A percentile compares a stretch with the other conserved stretches of the same genome.
Conservation (phyloP, 1,284 basidiomycete species). For the Ganoderma leucocontextum region DNA sequence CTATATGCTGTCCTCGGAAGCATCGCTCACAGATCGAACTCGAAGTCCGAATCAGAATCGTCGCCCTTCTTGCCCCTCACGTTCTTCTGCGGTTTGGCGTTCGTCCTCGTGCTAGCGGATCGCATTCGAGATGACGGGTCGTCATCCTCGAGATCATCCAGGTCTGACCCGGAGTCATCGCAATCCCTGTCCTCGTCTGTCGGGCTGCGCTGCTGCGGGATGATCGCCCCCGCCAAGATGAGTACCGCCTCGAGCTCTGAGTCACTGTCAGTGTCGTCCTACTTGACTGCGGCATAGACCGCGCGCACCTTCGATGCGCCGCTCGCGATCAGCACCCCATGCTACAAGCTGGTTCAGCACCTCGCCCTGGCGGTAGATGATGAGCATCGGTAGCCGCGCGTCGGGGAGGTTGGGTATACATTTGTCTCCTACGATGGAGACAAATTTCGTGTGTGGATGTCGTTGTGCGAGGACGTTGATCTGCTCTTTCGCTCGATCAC, state of each 20-base stretch:
- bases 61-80: slow-evolving; percentile 60
- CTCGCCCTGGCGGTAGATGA: slow-evolving; percentile 93
- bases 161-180: slow-evolving; percentile 47
- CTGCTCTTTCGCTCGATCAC: slow-evolving; percentile 79
- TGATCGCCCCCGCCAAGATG: slow-evolving; percentile 66
- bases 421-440: slow-evolving; percentile 94
- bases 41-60: slow-evolving; percentile 77
- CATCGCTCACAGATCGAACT: slow-evolving; percentile 66
- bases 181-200: slow-evolving; percentile 41
- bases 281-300: background rate
- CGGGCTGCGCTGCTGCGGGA: slow-evolving; percentile 54
- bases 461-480: slow-evolving; percentile 79
- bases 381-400: slow-evolving; percentile 88
- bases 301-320: slow-evolving; percentile 79
- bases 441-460: slow-evolving; percentile 94
- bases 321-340: slow-evolving; percentile 81
- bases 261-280: slow-evolving; percentile 11
- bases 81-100: slow-evolving; percentile 62
- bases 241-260: slow-evolving; percentile 78
- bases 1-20: background rate
- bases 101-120: slow-evolving; percentile 65
- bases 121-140: slow-evolving; percentile 57
- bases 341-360: slow-evolving; percentile 88
- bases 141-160: slow-evolving; percentile 56
- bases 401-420: slow-evolving; percentile 98